phyloP scores from a whole-genome alignment of 2,329 filamentous ascomycete genomes.

The Gnomoniopsis sp. region DNA sequence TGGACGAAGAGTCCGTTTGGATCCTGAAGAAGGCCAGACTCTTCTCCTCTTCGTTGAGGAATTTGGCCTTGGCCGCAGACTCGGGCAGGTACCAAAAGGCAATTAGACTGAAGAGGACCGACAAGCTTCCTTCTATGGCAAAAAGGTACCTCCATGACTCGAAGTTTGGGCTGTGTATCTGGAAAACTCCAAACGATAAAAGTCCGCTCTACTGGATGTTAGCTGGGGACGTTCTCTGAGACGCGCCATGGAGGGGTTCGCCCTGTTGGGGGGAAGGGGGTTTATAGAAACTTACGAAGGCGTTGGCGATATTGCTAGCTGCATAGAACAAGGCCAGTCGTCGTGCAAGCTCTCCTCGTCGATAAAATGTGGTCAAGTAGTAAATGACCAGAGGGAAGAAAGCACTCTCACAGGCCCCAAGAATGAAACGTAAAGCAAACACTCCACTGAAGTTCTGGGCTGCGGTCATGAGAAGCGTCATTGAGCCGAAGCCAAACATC shows the following conservation, averaged over 20 bases:
- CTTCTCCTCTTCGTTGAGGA: constrained; percentile 64
- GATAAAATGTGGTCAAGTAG: constrained; percentile 63
- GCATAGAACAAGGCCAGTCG: constrained; percentile 64
- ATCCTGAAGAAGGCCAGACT: constrained; percentile 69
- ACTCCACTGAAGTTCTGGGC: constrained; percentile 61
- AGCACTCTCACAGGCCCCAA: constrained; percentile 65
- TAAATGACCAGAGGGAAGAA: constrained; percentile 67
- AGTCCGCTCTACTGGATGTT: constrained; percentile 39
- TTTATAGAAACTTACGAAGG: constrained; percentile 35
- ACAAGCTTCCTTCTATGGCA: constrained; percentile 52
- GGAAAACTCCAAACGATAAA: constrained; percentile 51
- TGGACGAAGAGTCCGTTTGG: constrained; percentile 68
- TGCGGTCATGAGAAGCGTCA: constrained; percentile 58
- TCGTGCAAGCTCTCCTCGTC: constrained; percentile 66
- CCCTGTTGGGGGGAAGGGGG: no score
- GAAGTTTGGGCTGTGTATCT: constrained; percentile 30
- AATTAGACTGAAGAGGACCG: constrained; percentile 59
- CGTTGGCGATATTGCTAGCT: constrained; percentile 60
- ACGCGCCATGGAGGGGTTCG: no score
- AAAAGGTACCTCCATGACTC: constrained; percentile 48
- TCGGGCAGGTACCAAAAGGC: constrained; percentile 68
- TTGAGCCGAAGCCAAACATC: constrained; percentile 65
- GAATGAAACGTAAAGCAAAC: constrained; percentile 65
- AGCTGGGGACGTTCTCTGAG: no score
- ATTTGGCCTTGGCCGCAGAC: constrained; percentile 60